Evolutionary conservation across 352 stramenopile species (phyloP), one percentile per base, ranked within the genome.

Genomic region (Aphanomyces astaci): DNA sequence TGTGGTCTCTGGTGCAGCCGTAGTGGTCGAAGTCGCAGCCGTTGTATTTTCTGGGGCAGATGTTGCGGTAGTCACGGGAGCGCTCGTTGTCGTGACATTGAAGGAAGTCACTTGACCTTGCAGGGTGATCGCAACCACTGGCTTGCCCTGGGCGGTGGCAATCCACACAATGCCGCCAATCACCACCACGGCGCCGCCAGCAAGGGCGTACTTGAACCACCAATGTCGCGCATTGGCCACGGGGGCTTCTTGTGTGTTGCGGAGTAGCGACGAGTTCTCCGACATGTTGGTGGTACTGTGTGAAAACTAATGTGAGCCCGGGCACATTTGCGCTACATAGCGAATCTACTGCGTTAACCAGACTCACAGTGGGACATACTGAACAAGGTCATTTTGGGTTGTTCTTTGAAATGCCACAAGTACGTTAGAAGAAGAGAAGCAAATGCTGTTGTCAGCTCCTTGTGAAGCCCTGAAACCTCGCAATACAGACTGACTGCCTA

Each of bases 191-290:
- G 31, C 62, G 33, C 62, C 62, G 36, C 43, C 62, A 3, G 28
- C 46, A 32, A 31, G 36, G 40, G 62, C 62, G 25, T 68, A 68
- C 43, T 64, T 64, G 56, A 64, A n/a, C 56, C 56, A 64, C 40
- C n/a, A 55, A 1, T 11, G 25, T 19, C 62, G 46, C 11, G 3
- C 28, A 22, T 15, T 49, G 25, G 31, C 25, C 15, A 32, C 36
- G 56, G 25, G 19, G 32, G 17, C 43, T 27, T 27, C 32, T 46
- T 64, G 56, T 13, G 22, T 49, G 52, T 27, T 25, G 52, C 28
- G 25, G 30, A 51, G 32, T 9, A 51, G 22, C 30, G 22, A 43
- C 24, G 31, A 24, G 32, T n/a, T 64, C 33, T 49, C 56, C 11
- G 17, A 43, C 11, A 22, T 53, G 13, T 39, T 28, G 11, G n/a